Evolutionary conservation across 2,329 filamentous ascomycete species (phyloP), one percentile per base, ranked within the genome.

Genomic region (Xylogone sp.): DNA sequence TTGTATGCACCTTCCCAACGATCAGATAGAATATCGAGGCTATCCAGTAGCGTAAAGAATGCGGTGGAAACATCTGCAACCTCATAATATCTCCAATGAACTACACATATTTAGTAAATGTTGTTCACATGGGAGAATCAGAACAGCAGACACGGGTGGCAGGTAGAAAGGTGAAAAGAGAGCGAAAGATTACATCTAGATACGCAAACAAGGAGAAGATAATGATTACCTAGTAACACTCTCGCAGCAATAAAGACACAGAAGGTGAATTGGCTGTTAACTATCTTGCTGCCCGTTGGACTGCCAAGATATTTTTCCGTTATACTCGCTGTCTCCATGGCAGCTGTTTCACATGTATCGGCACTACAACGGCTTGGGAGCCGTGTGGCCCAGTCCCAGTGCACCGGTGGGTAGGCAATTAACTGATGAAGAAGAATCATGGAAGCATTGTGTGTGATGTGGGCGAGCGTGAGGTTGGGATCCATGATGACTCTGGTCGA

Each of bases 371-470:
- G 13, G 27, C 27, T 31, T 31, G 27, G 8, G 7, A 13, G 13
- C 27, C 13, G 7, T 13, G 13, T 8, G 7, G 7, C 13, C 7
- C 13, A 7, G 13, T 8, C 8, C 7, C 7, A 8, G 27, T 31
- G 7, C 7, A 31, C 27, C 7, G 7, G 27, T 0, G 73, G 74
- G 43, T 74, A 77, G 0, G 74, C 75, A 39, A 78, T 76, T 5
- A 65, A 63, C 43, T 78, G 75, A 49, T 78, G 75, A 0, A 78
- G 60, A 0, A 77, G 62, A 21, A 78, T 75, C 63, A 76, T 75
- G 0, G 74, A 75, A 0, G 74, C 71, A 49, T 77, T 77, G 45
- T 78, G 75, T 0, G 73, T 77, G 9, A 75, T 65, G 29, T 78
- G 74, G 0, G 75, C 75, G 0, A 77, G 58, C 0, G 75, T 77